Conservation (phyloP, 2,329 filamentous ascomycete species). For the Zasmidium cellare region DNA sequence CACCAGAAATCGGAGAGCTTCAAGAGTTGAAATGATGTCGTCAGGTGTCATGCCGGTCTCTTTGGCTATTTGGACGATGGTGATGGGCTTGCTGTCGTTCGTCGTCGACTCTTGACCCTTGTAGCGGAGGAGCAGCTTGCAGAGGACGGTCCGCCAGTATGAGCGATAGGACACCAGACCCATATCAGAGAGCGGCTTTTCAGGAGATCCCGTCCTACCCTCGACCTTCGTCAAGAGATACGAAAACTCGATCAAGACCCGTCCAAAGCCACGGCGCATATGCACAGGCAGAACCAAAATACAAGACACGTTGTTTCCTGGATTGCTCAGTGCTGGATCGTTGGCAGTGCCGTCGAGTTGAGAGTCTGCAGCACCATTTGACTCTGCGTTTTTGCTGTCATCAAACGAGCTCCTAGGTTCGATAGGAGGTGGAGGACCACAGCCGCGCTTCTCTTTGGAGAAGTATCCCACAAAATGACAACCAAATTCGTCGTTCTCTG, state of each 20-base stretch:
- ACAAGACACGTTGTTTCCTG: slow-evolving; percentile 87
- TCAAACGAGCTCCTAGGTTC: slow-evolving; percentile 29
- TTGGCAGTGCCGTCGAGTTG: slow-evolving; percentile 23
- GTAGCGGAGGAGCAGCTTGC: slow-evolving; percentile 73
- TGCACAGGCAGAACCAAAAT: slow-evolving; percentile 95
- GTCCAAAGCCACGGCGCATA: slow-evolving; percentile 94
- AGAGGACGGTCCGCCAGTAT: slow-evolving; percentile 91
- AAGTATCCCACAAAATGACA: slow-evolving; percentile 99
- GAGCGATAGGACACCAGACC: slow-evolving; percentile 95
- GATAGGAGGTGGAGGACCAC: slow-evolving; percentile 68
- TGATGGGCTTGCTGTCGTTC: slow-evolving; percentile 37
- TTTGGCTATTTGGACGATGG: slow-evolving; percentile 70
- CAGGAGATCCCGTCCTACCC: slow-evolving; percentile 89
- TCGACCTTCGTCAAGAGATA: slow-evolving; percentile 94
- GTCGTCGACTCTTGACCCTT: slow-evolving; percentile 40
- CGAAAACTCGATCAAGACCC: slow-evolving; percentile 96
- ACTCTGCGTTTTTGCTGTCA: slow-evolving; percentile 8
- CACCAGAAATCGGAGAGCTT: slow-evolving; percentile 84
- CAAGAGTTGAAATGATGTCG: slow-evolving; percentile 90
- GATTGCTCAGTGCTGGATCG: slow-evolving; percentile 34
- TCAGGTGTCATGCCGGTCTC: slow-evolving; percentile 94
- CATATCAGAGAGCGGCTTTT: slow-evolving; percentile 98
- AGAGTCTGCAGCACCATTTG: slow-evolving; percentile 1
- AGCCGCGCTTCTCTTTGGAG: slow-evolving; percentile 86
- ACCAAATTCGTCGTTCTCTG: slow-evolving; percentile 85